Evolutionary conservation across 768 basidiomycete species (phyloP).

Genomic region (Pholiota microspora): DNA sequence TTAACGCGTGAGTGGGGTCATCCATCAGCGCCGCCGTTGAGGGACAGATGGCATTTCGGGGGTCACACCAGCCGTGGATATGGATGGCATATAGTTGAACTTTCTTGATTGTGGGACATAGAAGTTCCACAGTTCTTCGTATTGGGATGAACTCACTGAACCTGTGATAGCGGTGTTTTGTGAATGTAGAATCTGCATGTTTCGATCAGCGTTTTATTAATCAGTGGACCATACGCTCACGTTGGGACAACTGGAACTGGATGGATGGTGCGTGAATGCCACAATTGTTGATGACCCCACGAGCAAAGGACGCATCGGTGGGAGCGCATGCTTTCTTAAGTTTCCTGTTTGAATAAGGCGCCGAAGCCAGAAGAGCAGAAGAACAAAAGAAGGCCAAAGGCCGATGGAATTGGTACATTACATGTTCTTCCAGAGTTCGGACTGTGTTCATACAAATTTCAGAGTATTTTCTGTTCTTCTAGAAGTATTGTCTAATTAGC

Average conservation of each 20-base stretch:
- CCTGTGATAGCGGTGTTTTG: too few relatives aligned
- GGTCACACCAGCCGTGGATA: background rate
- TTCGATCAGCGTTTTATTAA: background rate
- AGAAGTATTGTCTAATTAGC: slow-evolving; percentile 11
- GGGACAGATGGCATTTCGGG: background rate
- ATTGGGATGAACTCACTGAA: too few relatives aligned
- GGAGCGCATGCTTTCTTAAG: too few relatives aligned
- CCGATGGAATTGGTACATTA: too few relatives aligned
- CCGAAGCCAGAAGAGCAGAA: too few relatives aligned
- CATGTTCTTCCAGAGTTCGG: background rate
- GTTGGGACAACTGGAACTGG: background rate
- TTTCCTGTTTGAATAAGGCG: too few relatives aligned
- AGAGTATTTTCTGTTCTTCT: too few relatives aligned
- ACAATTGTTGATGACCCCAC: too few relatives aligned
- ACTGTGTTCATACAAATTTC: too few relatives aligned
- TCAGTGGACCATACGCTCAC: background rate
- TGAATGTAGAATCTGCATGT: background rate
- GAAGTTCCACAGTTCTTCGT: too few relatives aligned
- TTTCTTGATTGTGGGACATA: background rate
- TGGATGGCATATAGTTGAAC: background rate
- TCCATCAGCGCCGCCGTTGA: background rate
- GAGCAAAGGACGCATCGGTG: too few relatives aligned
- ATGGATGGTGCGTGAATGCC: background rate
- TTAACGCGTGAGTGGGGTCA: background rate
- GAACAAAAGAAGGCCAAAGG: too few relatives aligned